Percentiles rank a stretch among this genome's conserved stretches.
phyloP scores from a whole-genome alignment of 768 basidiomycete genomes.

The Naganishia friedmannii region DNA sequence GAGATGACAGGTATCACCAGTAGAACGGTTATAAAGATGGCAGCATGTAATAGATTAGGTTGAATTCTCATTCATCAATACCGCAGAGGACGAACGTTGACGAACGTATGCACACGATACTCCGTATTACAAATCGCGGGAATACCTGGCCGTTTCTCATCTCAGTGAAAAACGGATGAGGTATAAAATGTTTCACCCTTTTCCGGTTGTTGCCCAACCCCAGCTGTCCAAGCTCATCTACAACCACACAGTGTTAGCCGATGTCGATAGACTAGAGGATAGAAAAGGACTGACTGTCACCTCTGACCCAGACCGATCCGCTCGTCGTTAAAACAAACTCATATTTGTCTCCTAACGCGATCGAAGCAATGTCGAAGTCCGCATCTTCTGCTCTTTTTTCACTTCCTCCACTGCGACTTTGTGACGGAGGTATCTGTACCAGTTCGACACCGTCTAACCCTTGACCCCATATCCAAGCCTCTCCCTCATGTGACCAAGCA shows the following conservation, averaged over 20 bases:
- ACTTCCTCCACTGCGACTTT: background rate
- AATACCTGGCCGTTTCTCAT: background rate
- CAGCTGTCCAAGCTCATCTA: conserved; percentile 22
- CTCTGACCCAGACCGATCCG: conserved; percentile 15
- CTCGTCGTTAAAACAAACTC: conserved; percentile 10
- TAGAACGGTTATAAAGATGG: background rate
- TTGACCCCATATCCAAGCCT: conserved; percentile 28
- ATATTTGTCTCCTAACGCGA: conserved; percentile 23
- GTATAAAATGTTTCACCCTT: background rate
- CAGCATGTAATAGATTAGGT: background rate
- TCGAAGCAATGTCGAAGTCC: background rate
- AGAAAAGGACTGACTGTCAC: conserved; percentile 8
- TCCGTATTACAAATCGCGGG: conserved; percentile 1
- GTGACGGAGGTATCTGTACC: background rate
- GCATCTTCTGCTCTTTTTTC: background rate
- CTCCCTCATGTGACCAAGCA: conserved; percentile 3
- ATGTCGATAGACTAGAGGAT: too few species aligned
- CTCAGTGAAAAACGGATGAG: conserved; percentile 19
- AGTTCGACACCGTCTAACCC: conserved; percentile 21
- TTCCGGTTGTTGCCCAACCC: background rate
- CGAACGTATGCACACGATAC: conserved; percentile 9
- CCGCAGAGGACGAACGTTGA: conserved; percentile 16
- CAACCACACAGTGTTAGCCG: background rate
- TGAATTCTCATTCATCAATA: background rate
- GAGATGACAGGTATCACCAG: background rate